Percentiles rank a stretch among this genome's conserved stretches.
phyloP scores from a whole-genome alignment of 495 filamentous ascomycete genomes.

The Aspergillus bertholletiae region DNA sequence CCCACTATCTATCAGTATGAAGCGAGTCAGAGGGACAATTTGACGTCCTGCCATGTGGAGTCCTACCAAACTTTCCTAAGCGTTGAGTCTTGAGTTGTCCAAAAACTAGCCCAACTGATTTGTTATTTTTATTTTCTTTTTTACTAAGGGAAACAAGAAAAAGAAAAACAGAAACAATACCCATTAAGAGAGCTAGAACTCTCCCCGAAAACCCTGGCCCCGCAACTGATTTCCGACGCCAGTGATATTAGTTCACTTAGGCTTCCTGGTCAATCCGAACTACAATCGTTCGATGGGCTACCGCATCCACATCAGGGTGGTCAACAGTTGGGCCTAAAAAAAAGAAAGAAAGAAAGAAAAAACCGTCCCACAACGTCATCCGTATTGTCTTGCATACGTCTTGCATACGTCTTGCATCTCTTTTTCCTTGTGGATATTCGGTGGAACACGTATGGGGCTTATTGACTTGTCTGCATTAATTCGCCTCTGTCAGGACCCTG shows the following conservation, averaged over 20 bases:
- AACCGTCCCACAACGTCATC: neutral
- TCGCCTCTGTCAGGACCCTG: neutral
- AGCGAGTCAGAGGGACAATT: neutral
- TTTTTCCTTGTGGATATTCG: neutral
- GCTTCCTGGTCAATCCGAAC: neutral
- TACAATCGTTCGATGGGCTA: neutral
- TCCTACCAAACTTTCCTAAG: neutral
- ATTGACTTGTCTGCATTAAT: neutral
- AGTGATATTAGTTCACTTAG: neutral
- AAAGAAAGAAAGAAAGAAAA: neutral
- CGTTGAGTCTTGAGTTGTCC: conserved; percentile 6
- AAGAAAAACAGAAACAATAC: neutral
- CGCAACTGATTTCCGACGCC: conserved; percentile 2
- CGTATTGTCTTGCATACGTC: neutral
- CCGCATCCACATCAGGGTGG: neutral
- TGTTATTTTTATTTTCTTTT: neutral
- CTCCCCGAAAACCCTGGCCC: neutral
- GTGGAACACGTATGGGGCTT: neutral
- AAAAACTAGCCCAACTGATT: neutral
- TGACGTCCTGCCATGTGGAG: conserved; percentile 2
- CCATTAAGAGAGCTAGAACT: neutral
- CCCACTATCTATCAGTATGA: neutral
- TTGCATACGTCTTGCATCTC: neutral
- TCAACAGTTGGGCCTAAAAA: neutral
- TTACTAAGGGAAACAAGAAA: neutral